phyloP scores from a whole-genome alignment of 306 rosid genomes.

The Cucumis hystrix region DNA sequence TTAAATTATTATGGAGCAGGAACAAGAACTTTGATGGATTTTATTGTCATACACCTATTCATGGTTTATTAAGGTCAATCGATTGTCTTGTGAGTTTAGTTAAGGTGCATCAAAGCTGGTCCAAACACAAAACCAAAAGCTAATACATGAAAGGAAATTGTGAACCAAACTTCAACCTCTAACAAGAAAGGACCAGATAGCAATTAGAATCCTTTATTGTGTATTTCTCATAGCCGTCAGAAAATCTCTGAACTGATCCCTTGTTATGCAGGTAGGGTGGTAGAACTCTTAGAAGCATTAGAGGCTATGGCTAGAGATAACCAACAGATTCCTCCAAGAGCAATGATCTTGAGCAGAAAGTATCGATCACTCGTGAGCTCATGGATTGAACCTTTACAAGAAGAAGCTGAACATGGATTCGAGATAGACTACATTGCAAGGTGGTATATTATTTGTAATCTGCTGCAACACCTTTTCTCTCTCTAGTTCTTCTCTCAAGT shows the following conservation, averaged over 20 bases:
- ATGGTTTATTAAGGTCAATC: background rate
- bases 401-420: conserved; percentile 93
- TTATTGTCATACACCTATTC: background rate
- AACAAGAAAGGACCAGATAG: too few species aligned
- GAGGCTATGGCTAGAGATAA: conserved; percentile 72
- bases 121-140: background rate
- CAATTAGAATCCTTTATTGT: background rate
- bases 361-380: conserved; percentile 90
- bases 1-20: background rate
- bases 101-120: background rate
- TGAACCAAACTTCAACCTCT: too few species aligned
- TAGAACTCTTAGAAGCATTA: conserved; percentile 78
- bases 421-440: conserved; percentile 94
- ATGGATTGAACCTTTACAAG: conserved; percentile 97
- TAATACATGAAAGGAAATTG: too few species aligned
- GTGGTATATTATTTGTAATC: conserved; percentile 21
- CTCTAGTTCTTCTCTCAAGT: background rate
- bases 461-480: background rate
- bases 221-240: background rate
- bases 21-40: background rate
- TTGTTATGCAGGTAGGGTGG: conserved; percentile 60
- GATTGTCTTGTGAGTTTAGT: background rate
- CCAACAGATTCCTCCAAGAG: conserved; percentile 71
- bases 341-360: conserved; percentile 92
- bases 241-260: background rate